Percentiles rank a stretch among this genome's conserved stretches.
phyloP scores from a whole-genome alignment of 495 filamentous ascomycete species.

The Cercophora scortea region DNA sequence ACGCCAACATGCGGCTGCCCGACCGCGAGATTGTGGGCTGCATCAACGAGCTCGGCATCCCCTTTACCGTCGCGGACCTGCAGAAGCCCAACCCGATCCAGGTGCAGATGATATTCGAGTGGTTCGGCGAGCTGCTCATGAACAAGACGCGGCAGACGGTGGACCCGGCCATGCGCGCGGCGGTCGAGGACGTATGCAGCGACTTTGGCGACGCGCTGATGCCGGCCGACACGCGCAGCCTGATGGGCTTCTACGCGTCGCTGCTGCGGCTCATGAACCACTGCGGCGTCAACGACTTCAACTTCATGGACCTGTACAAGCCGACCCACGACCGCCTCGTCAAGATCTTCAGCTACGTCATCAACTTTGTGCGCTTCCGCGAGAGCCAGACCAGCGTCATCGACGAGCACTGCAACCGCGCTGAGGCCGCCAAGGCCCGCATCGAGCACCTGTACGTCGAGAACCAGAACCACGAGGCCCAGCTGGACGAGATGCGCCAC shows the following conservation, averaged over 20 bases:
- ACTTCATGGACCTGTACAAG: conserved; percentile 79
- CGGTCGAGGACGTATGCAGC: conserved; percentile 76
- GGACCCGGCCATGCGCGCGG: conserved; percentile 88
- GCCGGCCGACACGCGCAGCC: conserved; percentile 75
- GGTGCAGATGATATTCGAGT: conserved; percentile 94
- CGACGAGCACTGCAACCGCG: conserved; percentile 84
- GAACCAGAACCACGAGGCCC: conserved; percentile 77
- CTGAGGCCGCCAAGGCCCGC: conserved; percentile 72
- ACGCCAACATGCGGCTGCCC: conserved; percentile 79
- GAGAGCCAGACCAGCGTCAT: conserved; percentile 81
- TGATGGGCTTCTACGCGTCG: conserved; percentile 87
- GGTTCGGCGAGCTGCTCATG: conserved; percentile 90
- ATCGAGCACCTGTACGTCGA: conserved; percentile 81
- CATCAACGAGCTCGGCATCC: conserved; percentile 91
- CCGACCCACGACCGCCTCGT: conserved; percentile 81
- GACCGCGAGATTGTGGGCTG: conserved; percentile 92
- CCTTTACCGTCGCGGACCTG: conserved; percentile 79
- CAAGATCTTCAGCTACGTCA: conserved; percentile 90
- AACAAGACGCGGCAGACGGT: conserved; percentile 84
- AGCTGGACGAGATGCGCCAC: conserved; percentile 71
- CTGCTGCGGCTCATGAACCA: conserved; percentile 69
- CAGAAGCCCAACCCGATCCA: conserved; percentile 88
- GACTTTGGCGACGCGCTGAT: conserved; percentile 66
- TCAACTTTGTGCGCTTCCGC: conserved; percentile 96
- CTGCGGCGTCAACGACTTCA: conserved; percentile 90